Base-by-base conservation (phyloP, 352 stramenopile genomes). In the Pilasporangium apinafurcum region DNA sequence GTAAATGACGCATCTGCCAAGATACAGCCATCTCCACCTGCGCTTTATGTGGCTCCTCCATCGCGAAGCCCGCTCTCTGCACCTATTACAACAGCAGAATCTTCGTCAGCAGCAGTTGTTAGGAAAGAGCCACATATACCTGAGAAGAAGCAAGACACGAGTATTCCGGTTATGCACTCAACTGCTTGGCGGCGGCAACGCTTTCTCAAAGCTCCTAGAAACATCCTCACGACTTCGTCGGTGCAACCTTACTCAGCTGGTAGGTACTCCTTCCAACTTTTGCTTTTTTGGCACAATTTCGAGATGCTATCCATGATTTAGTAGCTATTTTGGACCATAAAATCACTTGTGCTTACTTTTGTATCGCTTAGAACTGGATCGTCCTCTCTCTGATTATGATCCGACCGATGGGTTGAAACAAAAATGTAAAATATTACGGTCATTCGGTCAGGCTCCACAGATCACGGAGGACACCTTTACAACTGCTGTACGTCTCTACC, bases 331-430 rank as follows among this genome's bases (percentile, higher is more conserved):
- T 34, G 28, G 27, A 5, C 2, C 20, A 14, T 2, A 28, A n/a
- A 33, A 13, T 33, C 8, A 39, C 10, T 35, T 26, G 44, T 20
- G 37, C 25, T 38, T 21, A 12, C 12, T 6, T 8, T 33, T 10
- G 26, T 42, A 36, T 29, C 40, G 7, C 39, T 20, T 46, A 81
- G 68, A 55, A 42, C 62, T 46, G 2, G 56, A 78, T 12, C 56
- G 44, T 26, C 62, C 65, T 12, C 36, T 81, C 4, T 59, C 59
- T 30, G 53, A 65, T 16, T 81, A 68, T 20, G 68, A 81, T 35
- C 44, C 25, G 24, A 62, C 43, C 4, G 51, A 54, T 16, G 39
- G 50, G 13, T 50, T 81, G n/a, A 45, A 62, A 27, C 32, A 34
- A 10, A 55, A 55, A 33, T 37, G 26, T 1, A 40, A 35, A 24